These are phyloP conservation scores for Phymatotrichopsis omnivora DNA, from an alignment of 2,329 filamentous ascomycete genomes.

Conservation along the genomic window DNA sequence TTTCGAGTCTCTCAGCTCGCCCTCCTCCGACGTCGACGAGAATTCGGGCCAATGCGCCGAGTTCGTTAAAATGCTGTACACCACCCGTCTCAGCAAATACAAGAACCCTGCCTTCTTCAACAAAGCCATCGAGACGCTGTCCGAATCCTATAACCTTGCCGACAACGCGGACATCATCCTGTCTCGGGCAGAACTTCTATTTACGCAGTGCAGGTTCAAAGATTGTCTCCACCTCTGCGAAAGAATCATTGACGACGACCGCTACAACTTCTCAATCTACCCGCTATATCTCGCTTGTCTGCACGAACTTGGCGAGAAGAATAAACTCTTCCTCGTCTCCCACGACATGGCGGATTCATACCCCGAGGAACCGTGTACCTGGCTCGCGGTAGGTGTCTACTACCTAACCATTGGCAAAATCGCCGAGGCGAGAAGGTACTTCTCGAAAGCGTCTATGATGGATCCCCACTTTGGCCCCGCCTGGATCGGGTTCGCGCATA, in stretches of 20 bases:
- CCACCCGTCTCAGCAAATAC: conserved; percentile 89
- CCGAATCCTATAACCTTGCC: conserved; percentile 82
- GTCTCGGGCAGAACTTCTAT: conserved; percentile 79
- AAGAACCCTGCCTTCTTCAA: conserved; percentile 74
- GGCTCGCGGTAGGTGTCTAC: conserved; percentile 90
- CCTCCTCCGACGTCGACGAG: too few relatives aligned
- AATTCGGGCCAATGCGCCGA: conserved; percentile 48
- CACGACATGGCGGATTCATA: conserved; percentile 89
- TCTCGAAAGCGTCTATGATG: conserved; percentile 95
- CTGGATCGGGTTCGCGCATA: conserved; percentile 98
- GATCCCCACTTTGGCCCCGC: conserved; percentile 94
- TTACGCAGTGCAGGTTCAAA: conserved; percentile 87
- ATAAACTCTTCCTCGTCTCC: conserved; percentile 79
- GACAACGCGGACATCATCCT: conserved; percentile 84
- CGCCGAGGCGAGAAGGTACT: conserved; percentile 86
- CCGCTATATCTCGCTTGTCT: conserved; percentile 86
- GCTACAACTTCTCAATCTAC: conserved; percentile 80
- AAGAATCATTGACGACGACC: conserved; percentile 68
- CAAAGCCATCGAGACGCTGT: conserved; percentile 77
- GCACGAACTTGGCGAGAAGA: conserved; percentile 76
- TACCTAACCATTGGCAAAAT: conserved; percentile 85
- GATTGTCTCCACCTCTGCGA: conserved; percentile 78
- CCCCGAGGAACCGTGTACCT: conserved; percentile 81
- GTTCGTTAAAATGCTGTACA: conserved; percentile 94
- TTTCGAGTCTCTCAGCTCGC: conserved; percentile 67